A percentile compares a stretch with the other conserved stretches of the same genome.
Conservation (phyloP, 1,284 basidiomycete species). For the Megacollybia platyphylla region DNA sequence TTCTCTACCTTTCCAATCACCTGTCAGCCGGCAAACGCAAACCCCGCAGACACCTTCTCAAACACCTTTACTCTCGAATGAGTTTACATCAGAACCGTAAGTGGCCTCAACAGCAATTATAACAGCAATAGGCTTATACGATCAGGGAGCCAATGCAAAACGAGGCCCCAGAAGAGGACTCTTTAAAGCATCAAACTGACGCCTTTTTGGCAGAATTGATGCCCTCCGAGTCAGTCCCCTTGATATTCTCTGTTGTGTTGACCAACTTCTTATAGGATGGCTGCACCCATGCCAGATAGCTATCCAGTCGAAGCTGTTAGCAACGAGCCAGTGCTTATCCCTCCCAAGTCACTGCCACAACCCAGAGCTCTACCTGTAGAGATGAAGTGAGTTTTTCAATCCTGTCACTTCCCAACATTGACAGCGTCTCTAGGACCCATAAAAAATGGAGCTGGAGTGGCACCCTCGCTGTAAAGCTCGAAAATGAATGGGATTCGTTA, state of each 20-base stretch:
- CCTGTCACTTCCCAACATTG: background rate
- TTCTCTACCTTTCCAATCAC: too few relatives aligned
- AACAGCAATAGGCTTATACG: too few relatives aligned
- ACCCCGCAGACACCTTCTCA: too few relatives aligned
- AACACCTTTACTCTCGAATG: too few relatives aligned
- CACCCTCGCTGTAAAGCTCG: conserved; percentile 19
- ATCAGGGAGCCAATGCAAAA: too few relatives aligned
- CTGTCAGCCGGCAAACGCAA: too few relatives aligned
- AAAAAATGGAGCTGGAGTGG: conserved; percentile 41
- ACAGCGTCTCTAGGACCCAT: background rate
- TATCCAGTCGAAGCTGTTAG: background rate
- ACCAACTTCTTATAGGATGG: background rate
- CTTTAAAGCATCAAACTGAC: too few relatives aligned
- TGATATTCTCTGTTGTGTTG: background rate
- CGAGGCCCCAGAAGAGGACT: too few relatives aligned
- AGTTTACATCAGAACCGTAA: too few relatives aligned
- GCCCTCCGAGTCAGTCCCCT: too few relatives aligned
- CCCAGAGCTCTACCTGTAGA: background rate
- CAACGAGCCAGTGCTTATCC: background rate
- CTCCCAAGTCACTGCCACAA: background rate
- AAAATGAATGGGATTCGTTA: conserved; percentile 22
- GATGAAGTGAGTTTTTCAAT: background rate
- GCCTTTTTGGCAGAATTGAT: too few relatives aligned
- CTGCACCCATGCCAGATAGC: background rate
- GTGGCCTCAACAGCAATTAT: too few relatives aligned